These are phyloP conservation scores for Globisporangium orthogonon DNA, from an alignment of 352 stramenopile genomes.

Conservation along the genomic window DNA sequence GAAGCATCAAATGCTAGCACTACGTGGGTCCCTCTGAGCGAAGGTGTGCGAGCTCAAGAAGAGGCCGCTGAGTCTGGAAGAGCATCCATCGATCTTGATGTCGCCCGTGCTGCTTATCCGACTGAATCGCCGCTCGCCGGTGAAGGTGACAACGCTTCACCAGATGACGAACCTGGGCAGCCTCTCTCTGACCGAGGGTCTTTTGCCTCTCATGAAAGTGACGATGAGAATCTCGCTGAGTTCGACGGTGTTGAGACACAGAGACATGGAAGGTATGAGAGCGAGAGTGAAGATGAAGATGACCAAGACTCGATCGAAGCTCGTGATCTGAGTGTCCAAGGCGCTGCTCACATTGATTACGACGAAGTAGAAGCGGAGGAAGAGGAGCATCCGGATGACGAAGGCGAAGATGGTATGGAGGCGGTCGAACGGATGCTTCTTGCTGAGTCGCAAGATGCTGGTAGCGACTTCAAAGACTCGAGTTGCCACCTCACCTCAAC, in stretches of 20 bases:
- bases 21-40: too few species aligned
- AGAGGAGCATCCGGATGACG: neutral
- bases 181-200: neutral
- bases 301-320: neutral
- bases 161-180: neutral
- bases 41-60: too few species aligned
- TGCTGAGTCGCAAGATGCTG: neutral
- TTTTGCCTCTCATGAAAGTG: neutral
- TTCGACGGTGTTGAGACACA: neutral
- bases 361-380: neutral
- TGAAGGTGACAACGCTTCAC: neutral
- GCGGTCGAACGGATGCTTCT: slow-evolving; percentile 11
- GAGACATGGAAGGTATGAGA: neutral
- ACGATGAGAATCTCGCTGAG: slow-evolving; percentile 5
- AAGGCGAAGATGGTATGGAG: slow-evolving; percentile 4
- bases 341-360: neutral
- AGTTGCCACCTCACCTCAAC: too few species aligned
- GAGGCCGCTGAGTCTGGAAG: too few species aligned
- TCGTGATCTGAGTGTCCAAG: neutral
- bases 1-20: too few species aligned
- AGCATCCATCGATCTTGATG: too few species aligned
- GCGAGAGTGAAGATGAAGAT: neutral
- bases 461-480: neutral
- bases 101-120: too few species aligned
- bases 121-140: neutral